Base-by-base conservation (phyloP, 75 land plant species). In the Adiantum capillusveneris region DNA sequence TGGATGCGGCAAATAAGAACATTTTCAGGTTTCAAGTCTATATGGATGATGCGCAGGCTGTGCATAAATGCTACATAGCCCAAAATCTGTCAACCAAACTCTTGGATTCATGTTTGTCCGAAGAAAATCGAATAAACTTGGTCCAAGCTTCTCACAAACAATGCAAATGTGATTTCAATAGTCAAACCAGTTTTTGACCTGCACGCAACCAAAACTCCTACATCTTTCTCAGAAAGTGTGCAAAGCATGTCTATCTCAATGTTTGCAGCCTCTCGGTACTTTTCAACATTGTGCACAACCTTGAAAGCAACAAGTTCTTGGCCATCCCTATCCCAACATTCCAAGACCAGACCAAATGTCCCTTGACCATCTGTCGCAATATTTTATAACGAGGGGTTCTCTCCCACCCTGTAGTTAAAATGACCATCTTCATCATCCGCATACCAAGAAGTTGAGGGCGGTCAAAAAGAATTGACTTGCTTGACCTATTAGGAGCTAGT, bases 341-440 rank as follows among this genome's bases (percentile, higher is more conserved):
- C 91, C 64, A 88, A 53, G 20, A 88, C 94, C 70, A 75, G 86
- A 24, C 94, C 94, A 86, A 88, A 88, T 29, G 94, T 88, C 95
- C 95, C 83, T 89, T 91, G 65, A 92, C 96, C 87, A 90, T 83
- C 57, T 87, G 87, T 74, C 86, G 74, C 61, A 70, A 64, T 49
- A 86, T 84, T 65, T 67, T 80, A 60, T 86, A 89, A 84, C 91
- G 95, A 64, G 87, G 54, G 34, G 95, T 86, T 89, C 57, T 89
- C 95, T 67, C 95, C 95, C 60, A 83, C 66, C 44, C 77, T 81
- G 78, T 86, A 89, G 63, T 70, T 76, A 77, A 79, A 89, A 75
- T 89, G 95, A 11, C 95, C 95, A 81, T 89, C 87, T 60, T 86
- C 86, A 72, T 89, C 95, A 80, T 89, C 95, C 17, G 75, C 84